Conservation (phyloP, 164 flowering plant genomes). For the Akebia trifoliata region DNA sequence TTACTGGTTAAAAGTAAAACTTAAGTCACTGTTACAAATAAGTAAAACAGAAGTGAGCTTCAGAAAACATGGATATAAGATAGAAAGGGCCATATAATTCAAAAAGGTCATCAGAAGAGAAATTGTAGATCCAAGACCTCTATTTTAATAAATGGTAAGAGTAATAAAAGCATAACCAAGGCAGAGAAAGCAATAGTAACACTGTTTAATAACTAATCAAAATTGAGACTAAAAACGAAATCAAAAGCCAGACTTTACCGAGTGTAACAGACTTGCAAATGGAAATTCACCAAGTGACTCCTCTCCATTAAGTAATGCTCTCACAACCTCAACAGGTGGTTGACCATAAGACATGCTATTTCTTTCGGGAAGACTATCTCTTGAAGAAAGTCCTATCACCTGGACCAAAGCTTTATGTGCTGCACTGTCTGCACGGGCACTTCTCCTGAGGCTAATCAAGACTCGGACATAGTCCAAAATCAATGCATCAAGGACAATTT, state of each 20-base stretch:
- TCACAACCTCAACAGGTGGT: slow-evolving; percentile 24
- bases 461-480: slow-evolving; percentile 76
- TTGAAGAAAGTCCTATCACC: slow-evolving; percentile 41
- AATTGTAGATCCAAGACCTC: no score
- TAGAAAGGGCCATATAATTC: no score
- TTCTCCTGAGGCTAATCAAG: slow-evolving; percentile 62
- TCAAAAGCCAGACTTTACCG: slow-evolving; percentile 42
- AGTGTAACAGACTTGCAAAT: slow-evolving; percentile 65
- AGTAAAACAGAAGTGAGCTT: no score
- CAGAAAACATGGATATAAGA: no score
- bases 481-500: slow-evolving; percentile 74
- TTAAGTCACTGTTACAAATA: no score
- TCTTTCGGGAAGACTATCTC: slow-evolving; percentile 25
- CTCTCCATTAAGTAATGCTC: slow-evolving; percentile 49
- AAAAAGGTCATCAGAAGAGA: no score
- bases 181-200: not conserved
- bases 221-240: not conserved
- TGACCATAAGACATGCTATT: slow-evolving; percentile 22
- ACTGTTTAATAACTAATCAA: not conserved
- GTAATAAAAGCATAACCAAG: no score
- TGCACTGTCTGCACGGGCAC: slow-evolving; percentile 57
- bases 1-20: no score
- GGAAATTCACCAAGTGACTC: slow-evolving; percentile 97
- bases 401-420: slow-evolving; percentile 54
- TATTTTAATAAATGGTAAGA: no score